Percentiles rank a stretch among this genome's conserved stretches.
phyloP scores from a whole-genome alignment of 345 rosid genomes.

The Sonneratia caseolaris region DNA sequence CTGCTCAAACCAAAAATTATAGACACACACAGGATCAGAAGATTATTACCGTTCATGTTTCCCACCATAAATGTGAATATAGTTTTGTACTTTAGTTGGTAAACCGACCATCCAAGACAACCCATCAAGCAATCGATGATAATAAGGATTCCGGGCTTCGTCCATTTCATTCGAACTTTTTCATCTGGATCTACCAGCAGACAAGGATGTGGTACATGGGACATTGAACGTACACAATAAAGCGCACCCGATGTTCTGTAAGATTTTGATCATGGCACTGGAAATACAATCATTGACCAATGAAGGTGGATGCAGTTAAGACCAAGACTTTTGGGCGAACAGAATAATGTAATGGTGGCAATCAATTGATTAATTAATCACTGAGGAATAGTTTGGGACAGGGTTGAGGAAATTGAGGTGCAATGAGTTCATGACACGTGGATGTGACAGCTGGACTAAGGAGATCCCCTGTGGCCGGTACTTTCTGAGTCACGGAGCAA shows the following conservation, averaged over 20 bases:
- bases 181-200: too few relatives aligned
- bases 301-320: neutral
- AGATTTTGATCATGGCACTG: too few relatives aligned
- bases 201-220: too few relatives aligned
- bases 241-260: too few relatives aligned
- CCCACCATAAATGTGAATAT: neutral
- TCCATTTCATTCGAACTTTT: too few relatives aligned
- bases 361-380: neutral
- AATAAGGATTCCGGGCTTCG: too few relatives aligned
- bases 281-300: neutral
- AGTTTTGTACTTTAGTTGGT: neutral
- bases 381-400: neutral
- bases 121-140: too few relatives aligned
- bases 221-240: too few relatives aligned
- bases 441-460: neutral
- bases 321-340: neutral
- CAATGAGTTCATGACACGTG: neutral
- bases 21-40: too few relatives aligned
- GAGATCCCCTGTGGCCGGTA: neutral
- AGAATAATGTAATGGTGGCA: neutral
- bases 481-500: neutral
- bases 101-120: neutral
- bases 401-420: neutral
- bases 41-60: too few relatives aligned
- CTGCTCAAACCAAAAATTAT: too few relatives aligned